Base-by-base conservation (phyloP, 2,329 filamentous ascomycete species). In the Fusarium pseudograminearum region DNA sequence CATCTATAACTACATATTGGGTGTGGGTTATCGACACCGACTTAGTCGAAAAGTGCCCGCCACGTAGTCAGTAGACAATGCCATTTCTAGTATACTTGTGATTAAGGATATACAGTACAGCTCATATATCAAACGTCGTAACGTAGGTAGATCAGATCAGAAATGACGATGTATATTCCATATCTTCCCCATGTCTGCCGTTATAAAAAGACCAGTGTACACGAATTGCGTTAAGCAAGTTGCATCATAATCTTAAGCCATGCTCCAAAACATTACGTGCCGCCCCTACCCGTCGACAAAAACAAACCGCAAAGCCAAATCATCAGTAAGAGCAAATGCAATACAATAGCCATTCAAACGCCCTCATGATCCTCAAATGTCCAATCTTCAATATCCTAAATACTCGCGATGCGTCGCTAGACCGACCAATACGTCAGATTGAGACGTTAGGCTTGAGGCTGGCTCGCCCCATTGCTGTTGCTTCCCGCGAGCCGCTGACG, bases 401-500 rank as follows among this genome's bases (percentile, higher is more conserved):
- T 52, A 28, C 48, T 65, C 51, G 41, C 57, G 47, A 67, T 69
- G 65, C 59, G 65, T 51, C 53, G 51, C 69, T 55, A 47, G 52
- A 59, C 70, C 59, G 51, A 63, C 59, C 61, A 31, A 65, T 66
- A 51, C 61, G 59, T 60, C 70, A 59, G 42, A 56, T 65, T 45
- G 26, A 61, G 63, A 70, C 55, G 51, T 45, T 48, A 57, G 44
- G 18, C 74, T 64, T 67, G 73, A 44, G 72, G 67, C 47, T 76
- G 69, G 34, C 72, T 78, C 42, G 71, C 73, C 6, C 70, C 75
- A 34, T 72, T 66, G 41, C 73, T 70, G 46, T 69, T 75, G 28
- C 71, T 78, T 51, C 77, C 77, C 30, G 75, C 78, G 16, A 90
- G 80, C 65, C 85, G 82, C 73, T 88, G 85, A 52, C 87, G 81